phyloP scores from a whole-genome alignment of 2,329 filamentous ascomycete species.

The Sordariomycetes sp. region DNA sequence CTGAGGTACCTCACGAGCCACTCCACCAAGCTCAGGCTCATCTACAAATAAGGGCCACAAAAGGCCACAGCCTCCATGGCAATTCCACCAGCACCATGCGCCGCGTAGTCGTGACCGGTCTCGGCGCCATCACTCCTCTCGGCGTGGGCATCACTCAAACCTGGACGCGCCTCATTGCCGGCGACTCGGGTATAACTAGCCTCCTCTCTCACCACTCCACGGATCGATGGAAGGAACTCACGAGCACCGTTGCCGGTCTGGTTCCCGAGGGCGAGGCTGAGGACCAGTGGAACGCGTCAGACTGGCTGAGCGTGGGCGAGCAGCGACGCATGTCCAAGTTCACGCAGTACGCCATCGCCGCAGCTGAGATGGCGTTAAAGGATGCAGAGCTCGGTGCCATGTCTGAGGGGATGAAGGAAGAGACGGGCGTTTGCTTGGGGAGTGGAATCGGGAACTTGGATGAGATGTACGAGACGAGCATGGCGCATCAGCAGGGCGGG shows the following conservation, averaged over 20 bases:
- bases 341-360: conserved; percentile 83
- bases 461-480: conserved; percentile 75
- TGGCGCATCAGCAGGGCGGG: conserved; percentile 67
- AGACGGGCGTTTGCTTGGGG: conserved; percentile 83
- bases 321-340: conserved; percentile 82
- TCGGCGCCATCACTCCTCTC: conserved; percentile 75
- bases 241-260: conserved; percentile 76
- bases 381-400: conserved; percentile 71
- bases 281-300: conserved; percentile 39
- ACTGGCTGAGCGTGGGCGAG: conserved; percentile 45
- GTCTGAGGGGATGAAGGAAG: conserved; percentile 54
- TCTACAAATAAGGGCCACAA: too few species aligned
- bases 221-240: conserved; percentile 58
- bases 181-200: conserved; percentile 73
- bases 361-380: conserved; percentile 73
- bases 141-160: conserved; percentile 69
- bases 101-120: conserved; percentile 75
- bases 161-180: conserved; percentile 73
- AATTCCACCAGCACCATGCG: too few species aligned
- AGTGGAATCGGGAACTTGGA: conserved; percentile 94
- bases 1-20: too few species aligned
- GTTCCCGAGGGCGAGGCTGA: conserved; percentile 48
- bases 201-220: conserved; percentile 50
- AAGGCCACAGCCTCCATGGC: too few species aligned
- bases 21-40: too few species aligned